Evolutionary conservation across 345 rosid genomes (phyloP), one percentile per base, ranked within the genome.

Genomic region (Murraya koenigii): DNA sequence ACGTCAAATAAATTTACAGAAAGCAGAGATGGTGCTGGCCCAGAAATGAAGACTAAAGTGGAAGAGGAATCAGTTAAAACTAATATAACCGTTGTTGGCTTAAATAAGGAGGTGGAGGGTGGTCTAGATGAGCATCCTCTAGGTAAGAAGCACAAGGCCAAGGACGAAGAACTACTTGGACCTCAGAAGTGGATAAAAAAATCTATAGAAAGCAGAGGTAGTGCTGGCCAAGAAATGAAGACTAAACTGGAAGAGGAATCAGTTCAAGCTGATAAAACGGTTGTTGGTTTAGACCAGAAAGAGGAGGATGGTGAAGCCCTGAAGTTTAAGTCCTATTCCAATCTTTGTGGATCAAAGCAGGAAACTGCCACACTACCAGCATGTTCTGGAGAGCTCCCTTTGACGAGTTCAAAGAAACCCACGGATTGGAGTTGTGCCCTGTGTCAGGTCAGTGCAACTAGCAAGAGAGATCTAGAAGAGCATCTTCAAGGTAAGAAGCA

Each of bases 371-470:
- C 76, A 56, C 71, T 77, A 23, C 77, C 85, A 1, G 11, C 44
- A 1, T 11, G 44, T 39, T 39, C 44, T 39, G 44, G 44, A 19
- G 75, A 75, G 78, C 82, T 59, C 69, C 65, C 61, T 49, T n/a
- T 54, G 44, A 68, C 35, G 39, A 73, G 66, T 70, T 60, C 47
- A 68, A 79, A 77, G 78, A 83, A 86, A 83, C 59, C 74, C 5
- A 77, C 75, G 78, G 80, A 82, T 39, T 86, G 85, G 89, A 86
- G 84, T 52, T 88, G 93, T 81, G 84, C 91, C 28, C 73, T 85
- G 13, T 90, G 93, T 78, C 79, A 60, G 77, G 11, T 39, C 11
- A 39, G 44, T 8, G 8, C 44, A 1, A 39, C 44, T 2, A 2
- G 3, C 44, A 86, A 82, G 79, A 80, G 30, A 49, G 86, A 74